Evolutionary conservation across 441 rosid genomes (phyloP).

Genomic region (Eruca vesicaria): DNA sequence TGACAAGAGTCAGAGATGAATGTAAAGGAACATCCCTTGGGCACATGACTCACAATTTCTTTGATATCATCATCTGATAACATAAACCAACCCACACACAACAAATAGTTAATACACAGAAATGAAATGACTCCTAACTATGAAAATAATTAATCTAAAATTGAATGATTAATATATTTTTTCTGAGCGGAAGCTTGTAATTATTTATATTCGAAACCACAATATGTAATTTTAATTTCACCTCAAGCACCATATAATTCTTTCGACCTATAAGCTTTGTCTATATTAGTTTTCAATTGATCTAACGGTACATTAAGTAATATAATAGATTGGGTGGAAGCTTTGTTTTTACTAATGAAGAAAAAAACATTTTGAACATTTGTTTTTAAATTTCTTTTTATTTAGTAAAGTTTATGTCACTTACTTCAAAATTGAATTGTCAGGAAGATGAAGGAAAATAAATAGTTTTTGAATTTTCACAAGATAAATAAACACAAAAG

Average conservation of each 20-base stretch:
- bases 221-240: not conserved
- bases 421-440: not conserved
- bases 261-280: too few species aligned
- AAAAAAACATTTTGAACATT: not conserved
- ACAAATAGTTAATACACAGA: not conserved
- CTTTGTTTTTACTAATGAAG: not conserved
- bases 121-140: not conserved
- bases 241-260: too few species aligned
- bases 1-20: not conserved
- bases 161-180: not conserved
- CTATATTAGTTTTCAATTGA: too few species aligned
- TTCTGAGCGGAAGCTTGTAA: not conserved
- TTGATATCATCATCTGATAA: constrained; percentile 1
- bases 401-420: not conserved
- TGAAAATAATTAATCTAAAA: not conserved
- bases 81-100: not conserved
- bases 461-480: not conserved
- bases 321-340: not conserved
- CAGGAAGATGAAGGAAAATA: not conserved
- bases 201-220: not conserved
- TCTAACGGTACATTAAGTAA: not conserved
- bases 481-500: not conserved
- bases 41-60: not conserved
- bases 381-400: not conserved
- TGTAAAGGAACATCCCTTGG: not conserved